Percentiles rank a stretch among this genome's conserved stretches.
Evolutionary conservation across 176 grass and related monocot species (phyloP).

Genomic region (Elymus sibiricus): DNA sequence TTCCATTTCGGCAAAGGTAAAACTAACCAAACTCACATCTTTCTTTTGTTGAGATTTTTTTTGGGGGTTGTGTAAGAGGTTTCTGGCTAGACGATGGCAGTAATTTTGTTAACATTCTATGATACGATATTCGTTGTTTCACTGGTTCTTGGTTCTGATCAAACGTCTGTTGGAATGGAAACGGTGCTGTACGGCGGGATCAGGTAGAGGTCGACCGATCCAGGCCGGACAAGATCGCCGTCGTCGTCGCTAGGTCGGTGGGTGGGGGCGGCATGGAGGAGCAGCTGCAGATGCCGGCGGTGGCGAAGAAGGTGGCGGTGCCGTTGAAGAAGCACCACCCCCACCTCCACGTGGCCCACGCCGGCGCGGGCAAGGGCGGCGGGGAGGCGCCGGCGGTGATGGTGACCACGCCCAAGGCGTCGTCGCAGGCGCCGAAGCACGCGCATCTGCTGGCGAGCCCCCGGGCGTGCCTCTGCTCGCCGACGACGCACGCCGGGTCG

Average conservation of each 20-base stretch:
- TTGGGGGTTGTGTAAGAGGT: background rate
- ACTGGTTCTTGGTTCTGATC: background rate
- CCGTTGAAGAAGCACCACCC: constrained; percentile 25
- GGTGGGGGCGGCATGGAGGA: constrained; percentile 25
- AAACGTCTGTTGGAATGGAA: background rate
- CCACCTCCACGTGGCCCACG: constrained; percentile 18
- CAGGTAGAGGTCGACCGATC: background rate
- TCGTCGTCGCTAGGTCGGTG: background rate
- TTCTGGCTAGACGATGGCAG: background rate
- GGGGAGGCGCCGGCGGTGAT: constrained; percentile 21
- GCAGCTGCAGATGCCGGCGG: constrained; percentile 6
- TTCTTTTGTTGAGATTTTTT: background rate
- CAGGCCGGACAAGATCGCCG: background rate
- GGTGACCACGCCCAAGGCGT: constrained; percentile 31
- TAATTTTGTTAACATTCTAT: background rate
- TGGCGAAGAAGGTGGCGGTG: constrained; percentile 28
- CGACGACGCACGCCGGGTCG: constrained; percentile 66
- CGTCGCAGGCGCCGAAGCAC: background rate
- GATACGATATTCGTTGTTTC: background rate
- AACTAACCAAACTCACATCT: no score
- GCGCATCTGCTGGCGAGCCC: constrained; percentile 25
- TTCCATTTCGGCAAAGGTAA: constrained; percentile 14
- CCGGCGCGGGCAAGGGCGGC: background rate
- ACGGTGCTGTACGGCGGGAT: background rate
- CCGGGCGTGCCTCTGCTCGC: constrained; percentile 65